These are phyloP conservation scores for Ophiostoma triangulosporum DNA, from an alignment of 2,329 filamentous ascomycete species.

Conservation along the genomic window DNA sequence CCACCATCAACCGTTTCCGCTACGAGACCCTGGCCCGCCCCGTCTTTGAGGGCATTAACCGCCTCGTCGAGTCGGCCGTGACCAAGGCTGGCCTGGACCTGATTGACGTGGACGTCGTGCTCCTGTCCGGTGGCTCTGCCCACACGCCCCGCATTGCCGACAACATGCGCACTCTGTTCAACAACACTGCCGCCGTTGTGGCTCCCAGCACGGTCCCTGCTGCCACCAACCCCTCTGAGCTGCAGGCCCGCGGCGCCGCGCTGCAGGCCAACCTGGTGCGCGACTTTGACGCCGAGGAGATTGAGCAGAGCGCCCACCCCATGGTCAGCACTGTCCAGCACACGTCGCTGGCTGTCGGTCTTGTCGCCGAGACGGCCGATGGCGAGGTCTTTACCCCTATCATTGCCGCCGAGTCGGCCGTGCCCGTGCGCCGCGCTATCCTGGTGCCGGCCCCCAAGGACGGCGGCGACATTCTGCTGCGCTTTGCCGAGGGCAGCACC, in stretches of 20 bases:
- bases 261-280: slow-evolving; percentile 90
- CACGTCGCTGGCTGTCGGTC: slow-evolving; percentile 75
- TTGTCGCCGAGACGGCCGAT: slow-evolving; percentile 53
- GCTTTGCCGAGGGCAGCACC: slow-evolving; percentile 73
- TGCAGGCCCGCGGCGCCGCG: slow-evolving; percentile 77
- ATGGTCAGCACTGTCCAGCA: slow-evolving; percentile 91
- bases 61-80: slow-evolving; percentile 69
- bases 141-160: slow-evolving; percentile 88
- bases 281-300: slow-evolving; percentile 86
- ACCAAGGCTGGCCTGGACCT: slow-evolving; percentile 88
- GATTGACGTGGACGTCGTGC: slow-evolving; percentile 86
- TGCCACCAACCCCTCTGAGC: slow-evolving; percentile 87
- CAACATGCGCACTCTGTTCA: slow-evolving; percentile 69
- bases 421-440: slow-evolving; percentile 74
- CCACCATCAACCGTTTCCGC: slow-evolving; percentile 82
- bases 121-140: slow-evolving; percentile 80
- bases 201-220: slow-evolving; percentile 66
- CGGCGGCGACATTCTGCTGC: slow-evolving; percentile 78
- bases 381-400: slow-evolving; percentile 67
- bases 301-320: slow-evolving; percentile 90
- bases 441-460: slow-evolving; percentile 63
- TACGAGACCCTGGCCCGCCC: slow-evolving; percentile 83
- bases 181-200: slow-evolving; percentile 61
- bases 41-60: slow-evolving; percentile 77
- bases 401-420: slow-evolving; percentile 73